Evolutionary conservation across 2,329 filamentous ascomycete genomes (phyloP).

Genomic region (Aureobasidium uvarum): DNA sequence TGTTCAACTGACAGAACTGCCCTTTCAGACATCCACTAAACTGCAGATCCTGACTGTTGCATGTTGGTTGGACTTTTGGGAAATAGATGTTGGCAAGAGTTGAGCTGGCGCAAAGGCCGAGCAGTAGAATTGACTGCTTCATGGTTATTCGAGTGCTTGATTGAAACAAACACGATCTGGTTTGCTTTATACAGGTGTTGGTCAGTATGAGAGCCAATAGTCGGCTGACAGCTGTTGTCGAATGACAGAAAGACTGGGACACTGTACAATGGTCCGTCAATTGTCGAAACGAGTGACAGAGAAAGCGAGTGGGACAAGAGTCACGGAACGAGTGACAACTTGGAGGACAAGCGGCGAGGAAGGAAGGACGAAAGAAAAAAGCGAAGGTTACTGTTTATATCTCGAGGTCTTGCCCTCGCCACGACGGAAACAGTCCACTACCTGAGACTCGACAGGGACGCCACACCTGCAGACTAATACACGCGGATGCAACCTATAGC

Average conservation of each 20-base stretch:
- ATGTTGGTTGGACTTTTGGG: conserved; percentile 47
- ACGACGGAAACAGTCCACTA: conserved; percentile 1
- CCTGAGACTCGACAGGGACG: conserved; percentile 11
- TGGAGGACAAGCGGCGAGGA: background rate
- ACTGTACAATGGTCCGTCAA: background rate
- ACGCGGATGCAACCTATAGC: background rate
- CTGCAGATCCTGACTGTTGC: conserved; percentile 36
- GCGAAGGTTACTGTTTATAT: conserved; percentile 12
- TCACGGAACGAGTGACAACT: background rate
- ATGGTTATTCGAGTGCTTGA: background rate
- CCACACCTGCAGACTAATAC: conserved; percentile 21
- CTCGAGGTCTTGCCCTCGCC: background rate
- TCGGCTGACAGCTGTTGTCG: background rate
- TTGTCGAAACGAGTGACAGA: background rate
- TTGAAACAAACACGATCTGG: background rate
- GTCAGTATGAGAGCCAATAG: background rate
- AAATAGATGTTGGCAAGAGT: conserved; percentile 50
- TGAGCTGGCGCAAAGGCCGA: conserved; percentile 11
- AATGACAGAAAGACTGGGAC: background rate
- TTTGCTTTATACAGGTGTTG: background rate
- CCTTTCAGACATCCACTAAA: conserved; percentile 41
- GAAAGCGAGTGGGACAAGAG: background rate
- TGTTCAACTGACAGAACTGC: conserved; percentile 40
- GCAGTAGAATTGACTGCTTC: conserved; percentile 19
- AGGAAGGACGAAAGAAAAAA: background rate